These are phyloP conservation scores for Clathrus columnatus DNA, from an alignment of 768 basidiomycete species.

Conservation along the genomic window DNA sequence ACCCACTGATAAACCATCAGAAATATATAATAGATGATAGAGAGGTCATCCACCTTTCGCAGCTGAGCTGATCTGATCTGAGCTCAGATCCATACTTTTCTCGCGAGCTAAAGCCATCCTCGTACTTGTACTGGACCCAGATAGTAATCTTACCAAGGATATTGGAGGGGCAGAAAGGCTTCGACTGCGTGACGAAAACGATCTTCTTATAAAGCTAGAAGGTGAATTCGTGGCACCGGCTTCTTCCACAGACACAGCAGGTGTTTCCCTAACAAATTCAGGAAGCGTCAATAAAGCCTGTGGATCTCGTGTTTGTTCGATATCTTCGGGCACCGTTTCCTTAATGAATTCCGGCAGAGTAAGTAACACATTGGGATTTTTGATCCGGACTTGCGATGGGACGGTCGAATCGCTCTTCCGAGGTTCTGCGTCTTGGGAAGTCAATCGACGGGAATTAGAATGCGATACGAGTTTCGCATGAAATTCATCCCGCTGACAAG, in stretches of 20 bases:
- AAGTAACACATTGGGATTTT: conserved; percentile 46
- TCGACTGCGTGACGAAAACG: conserved; percentile 27
- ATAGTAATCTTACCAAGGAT: conserved; percentile 38
- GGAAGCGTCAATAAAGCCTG: conserved; percentile 25
- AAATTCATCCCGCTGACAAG: conserved; percentile 57
- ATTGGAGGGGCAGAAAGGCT: conserved; percentile 56
- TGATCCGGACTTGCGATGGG: conserved; percentile 14
- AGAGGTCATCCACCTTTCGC: neutral
- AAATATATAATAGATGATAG: neutral
- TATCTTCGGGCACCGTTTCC: conserved; percentile 36
- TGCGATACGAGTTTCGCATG: conserved; percentile 66
- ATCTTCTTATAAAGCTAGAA: conserved; percentile 15
- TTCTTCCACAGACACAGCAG: neutral
- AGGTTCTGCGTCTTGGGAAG: conserved; percentile 69
- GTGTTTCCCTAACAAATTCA: conserved; percentile 42
- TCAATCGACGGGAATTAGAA: conserved; percentile 64
- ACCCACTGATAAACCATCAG: conserved; percentile 15
- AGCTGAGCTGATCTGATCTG: neutral
- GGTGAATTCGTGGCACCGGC: neutral
- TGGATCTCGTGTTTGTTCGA: conserved; percentile 23
- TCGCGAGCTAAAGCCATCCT: neutral
- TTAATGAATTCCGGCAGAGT: conserved; percentile 57
- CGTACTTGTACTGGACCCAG: conserved; percentile 13
- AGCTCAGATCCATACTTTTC: neutral
- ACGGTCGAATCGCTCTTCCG: conserved; percentile 22